phyloP scores from a whole-genome alignment of 2,329 filamentous ascomycete species.

The Fusarium udum region DNA sequence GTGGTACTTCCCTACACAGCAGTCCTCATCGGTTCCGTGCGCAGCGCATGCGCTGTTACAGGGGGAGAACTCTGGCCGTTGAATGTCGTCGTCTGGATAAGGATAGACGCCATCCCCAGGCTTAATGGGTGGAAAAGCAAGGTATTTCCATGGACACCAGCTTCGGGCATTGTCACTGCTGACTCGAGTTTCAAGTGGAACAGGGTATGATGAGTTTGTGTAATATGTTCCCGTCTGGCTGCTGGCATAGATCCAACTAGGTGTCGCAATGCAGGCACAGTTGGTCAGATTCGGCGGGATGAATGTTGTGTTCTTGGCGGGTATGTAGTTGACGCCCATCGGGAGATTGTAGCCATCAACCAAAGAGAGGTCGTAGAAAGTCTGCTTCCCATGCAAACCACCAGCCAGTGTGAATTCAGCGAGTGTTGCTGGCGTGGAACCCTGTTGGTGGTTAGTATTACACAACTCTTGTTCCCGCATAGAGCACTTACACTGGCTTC shows the following conservation, averaged over 20 bases:
- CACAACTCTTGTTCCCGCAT: not conserved
- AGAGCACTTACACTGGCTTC: slow-evolving; percentile 67
- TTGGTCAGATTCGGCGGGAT: slow-evolving; percentile 82
- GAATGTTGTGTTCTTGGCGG: slow-evolving; percentile 68
- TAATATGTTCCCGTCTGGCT: slow-evolving; percentile 66
- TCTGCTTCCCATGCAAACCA: slow-evolving; percentile 67
- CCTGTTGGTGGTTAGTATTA: slow-evolving; percentile 56
- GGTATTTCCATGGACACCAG: slow-evolving; percentile 86
- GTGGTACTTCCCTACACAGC: slow-evolving; percentile 77
- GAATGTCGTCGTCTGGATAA: slow-evolving; percentile 79
- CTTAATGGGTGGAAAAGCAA: slow-evolving; percentile 72
- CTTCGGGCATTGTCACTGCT: slow-evolving; percentile 65
- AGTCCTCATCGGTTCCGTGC: slow-evolving; percentile 72
- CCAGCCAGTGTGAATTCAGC: slow-evolving; percentile 83
- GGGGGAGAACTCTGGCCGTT: slow-evolving; percentile 77
- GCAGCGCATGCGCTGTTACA: slow-evolving; percentile 81
- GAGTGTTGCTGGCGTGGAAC: slow-evolving; percentile 77
- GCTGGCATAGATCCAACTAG: slow-evolving; percentile 66
- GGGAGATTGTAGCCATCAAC: slow-evolving; percentile 88
- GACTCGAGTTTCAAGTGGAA: slow-evolving; percentile 71
- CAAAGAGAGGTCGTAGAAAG: slow-evolving; percentile 85
- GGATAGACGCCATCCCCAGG: slow-evolving; percentile 81
- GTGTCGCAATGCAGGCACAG: slow-evolving; percentile 77
- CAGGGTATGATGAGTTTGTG: slow-evolving; percentile 71
- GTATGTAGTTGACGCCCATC: slow-evolving; percentile 69